These are phyloP conservation scores for Kwoniella bestiolae DNA, from an alignment of 768 basidiomycete genomes.

Conservation along the genomic window DNA sequence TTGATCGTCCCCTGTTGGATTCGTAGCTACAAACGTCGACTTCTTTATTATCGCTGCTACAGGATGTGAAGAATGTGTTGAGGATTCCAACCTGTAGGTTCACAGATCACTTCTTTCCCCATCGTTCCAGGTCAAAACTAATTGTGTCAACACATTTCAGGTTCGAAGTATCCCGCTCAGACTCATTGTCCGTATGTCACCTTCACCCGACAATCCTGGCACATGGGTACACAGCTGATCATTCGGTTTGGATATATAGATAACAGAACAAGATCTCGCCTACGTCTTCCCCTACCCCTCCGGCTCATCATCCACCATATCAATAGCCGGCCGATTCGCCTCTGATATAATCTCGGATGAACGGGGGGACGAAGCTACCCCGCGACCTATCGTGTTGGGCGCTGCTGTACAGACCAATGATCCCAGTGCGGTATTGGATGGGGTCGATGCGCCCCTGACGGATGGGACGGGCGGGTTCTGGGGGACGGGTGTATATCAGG, in stretches of 20 bases:
- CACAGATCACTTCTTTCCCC: neutral
- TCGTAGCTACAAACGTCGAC: conserved; percentile 51
- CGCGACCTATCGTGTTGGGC: conserved; percentile 28
- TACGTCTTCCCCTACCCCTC: conserved; percentile 39
- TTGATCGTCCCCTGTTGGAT: too few species aligned
- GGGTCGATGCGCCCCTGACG: conserved; percentile 24
- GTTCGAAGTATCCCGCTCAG: conserved; percentile 10
- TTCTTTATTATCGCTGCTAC: conserved; percentile 44
- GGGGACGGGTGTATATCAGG: conserved; percentile 52
- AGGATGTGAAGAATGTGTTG: conserved; percentile 34
- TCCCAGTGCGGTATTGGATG: conserved; percentile 9
- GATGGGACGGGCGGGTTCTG: conserved; percentile 47
- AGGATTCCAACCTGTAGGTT: conserved; percentile 29
- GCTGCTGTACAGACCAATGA: conserved; percentile 19
- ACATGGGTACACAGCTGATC: neutral
- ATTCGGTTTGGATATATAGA: neutral
- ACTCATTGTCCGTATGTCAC: conserved; percentile 35
- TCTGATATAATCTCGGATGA: conserved; percentile 22
- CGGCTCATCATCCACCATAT: conserved; percentile 28
- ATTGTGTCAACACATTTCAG: neutral
- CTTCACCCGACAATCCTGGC: neutral
- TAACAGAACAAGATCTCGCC: conserved; percentile 19
- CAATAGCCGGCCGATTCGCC: conserved; percentile 21
- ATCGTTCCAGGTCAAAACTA: neutral
- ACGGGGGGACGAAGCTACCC: conserved; percentile 19